Base-by-base conservation (phyloP, 257 asterid genomes). In the Penstemon newberryi region DNA sequence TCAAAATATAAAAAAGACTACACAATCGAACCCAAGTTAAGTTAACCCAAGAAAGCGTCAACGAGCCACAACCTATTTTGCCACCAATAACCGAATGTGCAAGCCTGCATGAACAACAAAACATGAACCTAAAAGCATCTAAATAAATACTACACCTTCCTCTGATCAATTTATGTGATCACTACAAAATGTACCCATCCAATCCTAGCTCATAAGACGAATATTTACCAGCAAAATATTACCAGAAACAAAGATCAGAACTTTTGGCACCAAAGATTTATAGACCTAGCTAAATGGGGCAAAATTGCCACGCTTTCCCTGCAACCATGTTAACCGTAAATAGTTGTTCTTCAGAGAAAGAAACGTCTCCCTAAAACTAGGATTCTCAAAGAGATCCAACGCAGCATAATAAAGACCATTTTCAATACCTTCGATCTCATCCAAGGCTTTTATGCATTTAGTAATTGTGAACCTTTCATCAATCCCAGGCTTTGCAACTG, bases 391-490 rank as follows among this genome's bases (percentile, higher is more conserved):
- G 56, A 92, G 80, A 75, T 92, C 96, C 83, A 90, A 60, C 15
- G 95, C 93, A 41, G 93, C 83, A 72, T 79, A 90, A 42, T 88
- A 92, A 40, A 90, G 82, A 74, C 64, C 38, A 64, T 92, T 96
- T 25, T 81, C 81, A 46, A 90, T 42, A 40, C 93, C 95, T 76
- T 86, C 84, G 4, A 92, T 86, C 77, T 80, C 92, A 75, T 90
- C 98, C 91, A 92, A 75, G 6, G 84, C 87, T 78, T 81, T 81
- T 68, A 90, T 84, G 84, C 98, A 92, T 71, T 79, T 82, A 4
- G 80, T 72, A 49, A 92, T 86, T 12, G 95, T 70, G 77, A 82
- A 90, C 69, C 80, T 83, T 55, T 75, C 84, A 50, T 79, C 85
- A 44, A 25, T 10, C 70, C 65, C 76, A 61, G 91, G 75, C 60